These are phyloP conservation scores for Thalassiosira livingstoniorum DNA, from an alignment of 352 stramenopile species.

Conservation along the genomic window DNA sequence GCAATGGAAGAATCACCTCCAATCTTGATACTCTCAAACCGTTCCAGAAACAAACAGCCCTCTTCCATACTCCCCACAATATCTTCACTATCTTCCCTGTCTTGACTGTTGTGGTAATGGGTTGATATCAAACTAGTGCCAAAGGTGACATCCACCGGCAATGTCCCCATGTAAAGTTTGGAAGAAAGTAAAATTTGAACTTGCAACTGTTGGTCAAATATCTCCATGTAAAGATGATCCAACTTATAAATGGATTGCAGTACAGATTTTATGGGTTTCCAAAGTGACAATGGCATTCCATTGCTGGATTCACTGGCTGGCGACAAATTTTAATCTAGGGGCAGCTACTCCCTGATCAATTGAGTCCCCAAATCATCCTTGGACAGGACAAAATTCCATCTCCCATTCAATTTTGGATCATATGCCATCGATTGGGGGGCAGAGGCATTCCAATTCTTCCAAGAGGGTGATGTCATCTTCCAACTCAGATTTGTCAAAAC, in stretches of 20 bases:
- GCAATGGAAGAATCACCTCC: background rate
- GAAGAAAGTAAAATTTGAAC: slow-evolving; percentile 45
- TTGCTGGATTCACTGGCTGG: too few relatives aligned
- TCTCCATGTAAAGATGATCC: slow-evolving; percentile 42
- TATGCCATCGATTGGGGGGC: slow-evolving; percentile 22
- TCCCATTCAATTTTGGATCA: slow-evolving; percentile 36
- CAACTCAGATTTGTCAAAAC: background rate
- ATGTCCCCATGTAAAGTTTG: slow-evolving; percentile 22
- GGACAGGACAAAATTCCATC: slow-evolving; percentile 48
- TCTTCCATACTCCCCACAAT: too few relatives aligned
- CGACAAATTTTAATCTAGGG: too few relatives aligned
- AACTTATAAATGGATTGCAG: slow-evolving; percentile 32
- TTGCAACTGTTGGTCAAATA: slow-evolving; percentile 42
- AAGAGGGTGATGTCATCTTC: too few relatives aligned
- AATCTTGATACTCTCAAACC: slow-evolving; percentile 38
- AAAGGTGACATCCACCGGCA: slow-evolving; percentile 39
- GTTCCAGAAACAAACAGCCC: slow-evolving; percentile 33
- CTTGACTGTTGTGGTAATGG: slow-evolving; percentile 42
- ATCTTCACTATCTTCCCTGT: too few relatives aligned
- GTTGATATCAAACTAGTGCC: slow-evolving; percentile 32
- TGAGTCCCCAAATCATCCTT: slow-evolving; percentile 46
- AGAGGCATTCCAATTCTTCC: slow-evolving; percentile 41
- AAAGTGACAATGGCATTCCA: too few relatives aligned
- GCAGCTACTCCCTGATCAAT: slow-evolving; percentile 36
- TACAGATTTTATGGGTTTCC: slow-evolving; percentile 21